A percentile compares a stretch with the other conserved stretches of the same genome.
These are phyloP conservation scores for Cenchrus americanus DNA, from an alignment of 176 grass and related monocot species.

Conservation along the genomic window DNA sequence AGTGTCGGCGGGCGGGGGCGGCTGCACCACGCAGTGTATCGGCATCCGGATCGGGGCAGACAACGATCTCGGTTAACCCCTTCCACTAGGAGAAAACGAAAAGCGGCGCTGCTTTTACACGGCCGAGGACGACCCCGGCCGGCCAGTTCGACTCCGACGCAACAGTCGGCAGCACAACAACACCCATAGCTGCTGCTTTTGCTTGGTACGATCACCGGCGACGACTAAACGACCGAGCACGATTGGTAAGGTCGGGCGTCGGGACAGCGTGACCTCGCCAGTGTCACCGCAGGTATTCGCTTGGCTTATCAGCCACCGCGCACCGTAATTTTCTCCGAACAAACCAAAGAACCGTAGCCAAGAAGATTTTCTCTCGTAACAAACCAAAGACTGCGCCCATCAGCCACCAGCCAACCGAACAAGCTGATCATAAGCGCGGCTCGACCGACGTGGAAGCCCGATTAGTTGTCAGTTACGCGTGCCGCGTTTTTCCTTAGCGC, in stretches of 20 bases:
- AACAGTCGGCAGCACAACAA: constrained; percentile 26
- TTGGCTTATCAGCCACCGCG: too few species aligned
- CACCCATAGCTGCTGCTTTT: too few species aligned
- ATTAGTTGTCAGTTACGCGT: neutral
- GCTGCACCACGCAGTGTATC: neutral
- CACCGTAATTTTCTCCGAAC: too few species aligned
- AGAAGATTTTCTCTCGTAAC: too few species aligned
- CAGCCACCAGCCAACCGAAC: too few species aligned
- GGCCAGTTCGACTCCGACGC: neutral
- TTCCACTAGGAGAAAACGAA: neutral
- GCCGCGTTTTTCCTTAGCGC: neutral
- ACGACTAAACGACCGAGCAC: neutral
- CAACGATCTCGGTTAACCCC: constrained; percentile 25
- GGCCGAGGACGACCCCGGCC: constrained; percentile 11
- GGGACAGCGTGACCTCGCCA: too few species aligned
- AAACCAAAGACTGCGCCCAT: too few species aligned
- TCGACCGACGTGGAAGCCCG: neutral
- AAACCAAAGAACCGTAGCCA: too few species aligned
- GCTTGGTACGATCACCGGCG: too few species aligned
- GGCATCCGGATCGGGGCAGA: neutral
- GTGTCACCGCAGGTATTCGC: neutral
- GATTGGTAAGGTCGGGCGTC: neutral
- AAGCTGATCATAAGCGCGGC: neutral
- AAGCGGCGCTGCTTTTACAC: constrained; percentile 35
- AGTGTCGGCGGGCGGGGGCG: constrained; percentile 41